Evolutionary conservation across 1,284 basidiomycete genomes (phyloP).

Genomic region (Malassezia japonica): DNA sequence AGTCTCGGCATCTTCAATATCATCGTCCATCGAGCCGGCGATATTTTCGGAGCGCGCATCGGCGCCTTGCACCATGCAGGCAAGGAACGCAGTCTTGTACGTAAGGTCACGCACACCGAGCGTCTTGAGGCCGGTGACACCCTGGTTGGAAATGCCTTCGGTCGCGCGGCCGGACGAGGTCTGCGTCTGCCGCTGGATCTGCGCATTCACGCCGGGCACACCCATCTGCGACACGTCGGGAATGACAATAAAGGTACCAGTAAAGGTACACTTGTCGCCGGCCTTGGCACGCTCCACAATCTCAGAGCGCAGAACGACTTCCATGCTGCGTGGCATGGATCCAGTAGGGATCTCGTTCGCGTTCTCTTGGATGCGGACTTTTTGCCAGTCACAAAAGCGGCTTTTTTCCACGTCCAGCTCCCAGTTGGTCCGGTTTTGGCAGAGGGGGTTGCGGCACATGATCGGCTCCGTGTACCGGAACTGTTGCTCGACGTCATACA

Average conservation of each 20-base stretch:
- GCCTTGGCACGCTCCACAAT: conserved; percentile 96
- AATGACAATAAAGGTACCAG: conserved; percentile 94
- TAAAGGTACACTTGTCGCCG: conserved; percentile 96
- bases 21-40: conserved; percentile 59
- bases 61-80: conserved; percentile 89
- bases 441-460: conserved; percentile 84
- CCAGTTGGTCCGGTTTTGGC: conserved; percentile 82
- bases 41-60: conserved; percentile 54
- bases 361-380: conserved; percentile 97
- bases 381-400: conserved; percentile 98
- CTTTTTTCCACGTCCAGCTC: conserved; percentile 90
- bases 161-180: conserved; percentile 54
- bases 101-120: conserved; percentile 89
- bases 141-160: conserved; percentile 59
- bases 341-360: conserved; percentile 97
- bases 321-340: conserved; percentile 72
- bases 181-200: conserved; percentile 78
- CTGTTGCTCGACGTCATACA: conserved; percentile 96
- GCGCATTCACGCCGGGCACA: conserved; percentile 84
- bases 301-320: conserved; percentile 89
- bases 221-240: conserved; percentile 95
- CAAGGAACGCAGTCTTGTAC: conserved; percentile 97
- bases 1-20: conserved; percentile 64
- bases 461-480: conserved; percentile 99
- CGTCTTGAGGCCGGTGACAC: conserved; percentile 86